A percentile compares a stretch with the other conserved stretches of the same genome.
Conservation (phyloP, 129 eudicot species). For the Smallanthus sonchifolius region DNA sequence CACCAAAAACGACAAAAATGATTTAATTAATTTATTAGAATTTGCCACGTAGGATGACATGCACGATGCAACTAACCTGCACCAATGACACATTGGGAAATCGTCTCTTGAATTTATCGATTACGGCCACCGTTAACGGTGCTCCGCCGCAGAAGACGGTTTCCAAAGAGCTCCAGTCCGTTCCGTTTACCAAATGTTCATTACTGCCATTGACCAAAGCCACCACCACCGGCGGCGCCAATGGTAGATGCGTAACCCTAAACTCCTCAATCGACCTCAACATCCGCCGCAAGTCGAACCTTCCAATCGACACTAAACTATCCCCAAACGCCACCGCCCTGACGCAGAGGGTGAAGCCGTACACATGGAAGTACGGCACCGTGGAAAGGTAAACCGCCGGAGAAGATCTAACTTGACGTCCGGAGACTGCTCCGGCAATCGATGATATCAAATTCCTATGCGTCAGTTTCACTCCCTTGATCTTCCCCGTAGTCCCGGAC, state of each 20-base stretch:
- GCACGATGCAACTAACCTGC: constrained; percentile 41
- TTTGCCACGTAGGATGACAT: background rate
- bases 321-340: constrained; percentile 40
- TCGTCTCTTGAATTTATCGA: constrained; percentile 29
- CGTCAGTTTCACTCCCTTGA: constrained; percentile 55
- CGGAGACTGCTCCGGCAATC: constrained; percentile 29
- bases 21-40: background rate
- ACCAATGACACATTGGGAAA: constrained; percentile 33
- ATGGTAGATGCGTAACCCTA: constrained; percentile 43
- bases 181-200: background rate
- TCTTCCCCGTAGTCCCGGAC: constrained; percentile 68
- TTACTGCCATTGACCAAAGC: constrained; percentile 33
- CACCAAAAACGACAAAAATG: background rate
- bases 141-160: constrained; percentile 50
- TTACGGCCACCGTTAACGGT: constrained; percentile 34
- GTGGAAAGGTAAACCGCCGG: constrained; percentile 39
- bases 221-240: constrained; percentile 58
- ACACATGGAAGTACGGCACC: constrained; percentile 63
- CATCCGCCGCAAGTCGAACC: constrained; percentile 31
- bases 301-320: constrained; percentile 36
- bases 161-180: constrained; percentile 42
- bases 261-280: constrained; percentile 44
- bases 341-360: constrained; percentile 35
- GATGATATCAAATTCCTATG: constrained; percentile 51
- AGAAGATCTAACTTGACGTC: constrained; percentile 28